Base-by-base conservation (phyloP, 441 rosid species). In the Brassica hybrid region DNA sequence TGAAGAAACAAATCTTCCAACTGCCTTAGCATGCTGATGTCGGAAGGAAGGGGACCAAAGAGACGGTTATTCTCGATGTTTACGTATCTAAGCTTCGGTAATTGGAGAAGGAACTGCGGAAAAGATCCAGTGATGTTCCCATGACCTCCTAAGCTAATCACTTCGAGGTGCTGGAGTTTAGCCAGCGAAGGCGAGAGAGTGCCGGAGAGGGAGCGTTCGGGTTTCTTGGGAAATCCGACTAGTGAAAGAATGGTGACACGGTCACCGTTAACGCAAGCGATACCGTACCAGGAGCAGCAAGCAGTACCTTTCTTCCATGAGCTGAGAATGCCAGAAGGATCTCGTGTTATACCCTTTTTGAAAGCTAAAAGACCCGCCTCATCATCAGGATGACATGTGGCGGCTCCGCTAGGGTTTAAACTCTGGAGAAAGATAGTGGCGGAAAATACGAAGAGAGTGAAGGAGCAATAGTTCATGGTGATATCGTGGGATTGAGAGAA, bases 311-410 rank as follows among this genome's bases (percentile, higher is more conserved):
- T 57, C 61, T 84, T 92, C 94, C 97, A 92, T 1, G 89, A 65
- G 69, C 27, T 79, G 60, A 92, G 94, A n/a, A 87, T 73, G 1
- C 89, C 93, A 0, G 92, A 86, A 4, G 94, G 97, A 54, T 92
- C 93, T 13, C 77, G 82, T 27, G 91, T 85, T 68, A 90, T 84
- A 69, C 88, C 88, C 2, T 91, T 76, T 80, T 90, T 36, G 41
- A 36, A 36, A 36, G 41, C 41, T 36, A 36, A 36, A 36, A 36
- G 41, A 36, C 41, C 41, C 41, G 9, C 41, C 41, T 36, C 41
- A 3, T 36, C 41, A 36, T 36, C 41, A 36, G 41, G 41, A 36
- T 36, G 41, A 36, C 41, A 36, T 8, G 41, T 36, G 41, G 41
- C 41, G 41, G 41, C 41, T 36, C 41, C 88, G 84, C 82, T 14